Evolutionary conservation across 495 filamentous ascomycete species (phyloP).

Genomic region (Hyaloscypha bicolor): DNA sequence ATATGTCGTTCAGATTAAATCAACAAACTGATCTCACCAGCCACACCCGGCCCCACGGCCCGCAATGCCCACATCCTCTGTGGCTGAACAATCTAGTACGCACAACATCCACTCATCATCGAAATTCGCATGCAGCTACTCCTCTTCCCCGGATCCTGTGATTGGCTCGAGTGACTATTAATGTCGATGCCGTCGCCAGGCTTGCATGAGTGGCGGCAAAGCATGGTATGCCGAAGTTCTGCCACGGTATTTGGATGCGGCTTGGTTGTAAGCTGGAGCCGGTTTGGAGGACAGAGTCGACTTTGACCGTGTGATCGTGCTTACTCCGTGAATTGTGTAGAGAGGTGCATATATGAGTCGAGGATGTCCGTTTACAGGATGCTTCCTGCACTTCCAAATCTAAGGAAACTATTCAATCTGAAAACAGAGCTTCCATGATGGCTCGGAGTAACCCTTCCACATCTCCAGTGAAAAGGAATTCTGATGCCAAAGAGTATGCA

Average conservation of each 20-base stretch:
- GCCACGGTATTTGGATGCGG: neutral
- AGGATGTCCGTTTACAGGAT: too few species aligned
- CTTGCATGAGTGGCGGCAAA: neutral
- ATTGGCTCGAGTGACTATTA: neutral
- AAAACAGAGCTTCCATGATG: too few species aligned
- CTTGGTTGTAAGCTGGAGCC: neutral
- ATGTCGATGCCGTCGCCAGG: neutral
- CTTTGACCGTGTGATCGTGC: too few species aligned
- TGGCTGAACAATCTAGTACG: neutral
- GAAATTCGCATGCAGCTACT: neutral
- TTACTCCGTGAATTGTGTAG: too few species aligned
- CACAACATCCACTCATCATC: neutral
- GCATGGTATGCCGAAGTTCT: neutral
- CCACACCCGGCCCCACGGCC: neutral
- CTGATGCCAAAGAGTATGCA: too few species aligned
- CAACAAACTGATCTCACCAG: neutral
- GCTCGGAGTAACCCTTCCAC: too few species aligned
- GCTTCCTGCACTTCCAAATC: too few species aligned
- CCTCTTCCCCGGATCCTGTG: neutral
- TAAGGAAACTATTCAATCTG: too few species aligned
- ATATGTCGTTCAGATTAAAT: too few species aligned
- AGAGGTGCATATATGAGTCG: too few species aligned
- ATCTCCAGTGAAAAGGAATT: too few species aligned
- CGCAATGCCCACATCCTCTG: neutral
- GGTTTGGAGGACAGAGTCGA: too few species aligned